phyloP scores from a whole-genome alignment of 1,284 basidiomycete species.

The Calocybe gambosa region DNA sequence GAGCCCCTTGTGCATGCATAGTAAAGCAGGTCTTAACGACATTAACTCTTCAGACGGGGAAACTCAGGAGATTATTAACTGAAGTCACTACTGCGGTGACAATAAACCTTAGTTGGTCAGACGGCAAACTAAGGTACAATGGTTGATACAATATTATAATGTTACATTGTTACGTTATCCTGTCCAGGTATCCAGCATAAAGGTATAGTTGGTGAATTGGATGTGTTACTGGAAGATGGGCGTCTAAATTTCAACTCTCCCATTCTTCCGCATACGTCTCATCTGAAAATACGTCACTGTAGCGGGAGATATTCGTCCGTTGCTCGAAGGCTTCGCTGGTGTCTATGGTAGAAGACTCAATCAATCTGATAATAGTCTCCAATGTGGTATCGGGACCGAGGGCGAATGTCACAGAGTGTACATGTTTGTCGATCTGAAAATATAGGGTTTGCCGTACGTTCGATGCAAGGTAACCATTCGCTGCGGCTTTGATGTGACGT shows the following conservation, averaged over 20 bases:
- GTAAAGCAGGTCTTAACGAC: not conserved
- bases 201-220: too few relatives aligned
- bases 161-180: too few relatives aligned
- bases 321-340: conserved; percentile 10
- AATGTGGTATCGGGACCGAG: conserved; percentile 13
- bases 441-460: conserved; percentile 9
- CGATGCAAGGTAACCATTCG: conserved; percentile 8
- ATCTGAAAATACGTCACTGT: not conserved
- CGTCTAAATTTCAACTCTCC: conserved; percentile 4
- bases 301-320: not conserved
- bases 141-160: too few relatives aligned
- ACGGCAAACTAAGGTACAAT: too few relatives aligned
- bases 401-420: conserved; percentile 2
- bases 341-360: conserved; percentile 9
- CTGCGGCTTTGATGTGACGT: conserved; percentile 12
- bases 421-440: conserved; percentile 12
- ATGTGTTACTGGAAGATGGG: too few relatives aligned
- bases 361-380: conserved; percentile 7
- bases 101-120: too few relatives aligned
- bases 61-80: too few relatives aligned
- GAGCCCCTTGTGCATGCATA: too few relatives aligned
- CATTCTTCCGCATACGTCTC: conserved; percentile 4
- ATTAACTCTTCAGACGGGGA: too few relatives aligned
- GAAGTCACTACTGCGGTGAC: too few relatives aligned
- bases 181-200: too few relatives aligned